A percentile compares a stretch with the other conserved stretches of the same genome.
phyloP scores from a whole-genome alignment of 176 grass and related monocot species.

The Guadua angustifolia region DNA sequence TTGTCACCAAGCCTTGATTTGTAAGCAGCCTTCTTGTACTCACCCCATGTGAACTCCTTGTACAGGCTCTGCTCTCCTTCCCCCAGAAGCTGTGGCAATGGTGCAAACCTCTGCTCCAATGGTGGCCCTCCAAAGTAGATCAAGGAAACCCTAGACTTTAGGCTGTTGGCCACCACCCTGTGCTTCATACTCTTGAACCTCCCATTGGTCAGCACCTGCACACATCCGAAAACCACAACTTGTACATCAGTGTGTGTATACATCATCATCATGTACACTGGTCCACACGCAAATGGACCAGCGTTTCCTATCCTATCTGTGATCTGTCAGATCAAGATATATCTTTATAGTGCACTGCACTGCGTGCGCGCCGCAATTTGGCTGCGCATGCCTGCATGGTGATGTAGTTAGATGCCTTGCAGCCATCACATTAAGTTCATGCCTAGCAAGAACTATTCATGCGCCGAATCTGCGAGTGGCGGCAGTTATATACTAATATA shows the following conservation, averaged over 20 bases:
- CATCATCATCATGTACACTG: neutral
- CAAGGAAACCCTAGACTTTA: constrained; percentile 91
- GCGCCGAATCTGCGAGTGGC: constrained; percentile 17
- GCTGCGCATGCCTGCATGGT: neutral
- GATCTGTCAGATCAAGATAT: constrained; percentile 7
- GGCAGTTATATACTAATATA: neutral
- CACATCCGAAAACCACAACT: neutral
- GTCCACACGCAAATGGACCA: neutral
- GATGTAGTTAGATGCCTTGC: neutral
- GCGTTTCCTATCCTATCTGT: neutral
- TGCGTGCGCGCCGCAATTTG: neutral
- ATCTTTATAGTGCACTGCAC: neutral
- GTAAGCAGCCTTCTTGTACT: constrained; percentile 99
- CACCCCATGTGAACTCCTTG: constrained; percentile 96
- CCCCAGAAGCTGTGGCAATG: constrained; percentile 78
- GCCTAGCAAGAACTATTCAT: neutral
- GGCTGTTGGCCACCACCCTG: constrained; percentile 83
- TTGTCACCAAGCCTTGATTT: constrained; percentile 93
- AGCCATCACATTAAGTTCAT: neutral
- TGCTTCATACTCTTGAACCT: constrained; percentile 97
- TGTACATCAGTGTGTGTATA: neutral
- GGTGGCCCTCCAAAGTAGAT: constrained; percentile 89
- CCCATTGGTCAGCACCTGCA: constrained; percentile 88
- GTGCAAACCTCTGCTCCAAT: constrained; percentile 72
- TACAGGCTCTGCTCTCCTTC: constrained; percentile 84